phyloP scores from a whole-genome alignment of 768 basidiomycete species.

The Boletus edulis region DNA sequence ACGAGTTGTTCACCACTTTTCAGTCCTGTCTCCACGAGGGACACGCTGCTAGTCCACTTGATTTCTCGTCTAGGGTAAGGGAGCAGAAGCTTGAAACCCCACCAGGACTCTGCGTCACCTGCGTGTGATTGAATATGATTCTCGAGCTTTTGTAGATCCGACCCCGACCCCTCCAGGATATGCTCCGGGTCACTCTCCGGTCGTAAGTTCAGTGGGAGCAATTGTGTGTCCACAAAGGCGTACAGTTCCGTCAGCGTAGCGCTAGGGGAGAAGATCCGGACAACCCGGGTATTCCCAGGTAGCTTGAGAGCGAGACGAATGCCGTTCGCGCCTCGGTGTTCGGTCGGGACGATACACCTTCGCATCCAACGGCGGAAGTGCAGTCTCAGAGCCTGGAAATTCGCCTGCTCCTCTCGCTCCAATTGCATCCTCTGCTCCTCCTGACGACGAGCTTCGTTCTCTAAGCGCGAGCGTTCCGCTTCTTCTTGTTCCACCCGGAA shows the following conservation, averaged over 20 bases:
- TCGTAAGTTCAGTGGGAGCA: slow-evolving; percentile 42
- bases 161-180: slow-evolving; percentile 37
- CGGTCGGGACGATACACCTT: slow-evolving; percentile 40
- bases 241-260: slow-evolving; percentile 66
- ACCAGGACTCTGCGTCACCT: slow-evolving; percentile 45
- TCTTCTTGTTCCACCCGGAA: slow-evolving; percentile 44
- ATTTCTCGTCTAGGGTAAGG: slow-evolving; percentile 72
- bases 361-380: slow-evolving; percentile 63
- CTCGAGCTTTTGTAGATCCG: slow-evolving; percentile 38
- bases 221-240: slow-evolving; percentile 65
- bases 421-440: slow-evolving; percentile 36
- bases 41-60: slow-evolving; percentile 41
- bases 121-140: slow-evolving; percentile 31
- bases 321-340: slow-evolving; percentile 24
- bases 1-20: slow-evolving; percentile 64
- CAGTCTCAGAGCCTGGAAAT: slow-evolving; percentile 38
- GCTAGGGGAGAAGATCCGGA: slow-evolving; percentile 50
- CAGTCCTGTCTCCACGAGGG: slow-evolving; percentile 46
- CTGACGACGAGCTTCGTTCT: slow-evolving; percentile 28
- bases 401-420: slow-evolving; percentile 36
- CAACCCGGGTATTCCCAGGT: slow-evolving; percentile 53
- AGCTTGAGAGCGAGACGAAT: slow-evolving; percentile 54
- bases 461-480: slow-evolving; percentile 34
- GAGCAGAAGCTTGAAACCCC: slow-evolving; percentile 68
- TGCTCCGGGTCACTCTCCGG: slow-evolving; percentile 41